A percentile compares a stretch with the other conserved stretches of the same genome.
Conservation (phyloP, 2,329 filamentous ascomycete species). For the Fusarium mangiferae region DNA sequence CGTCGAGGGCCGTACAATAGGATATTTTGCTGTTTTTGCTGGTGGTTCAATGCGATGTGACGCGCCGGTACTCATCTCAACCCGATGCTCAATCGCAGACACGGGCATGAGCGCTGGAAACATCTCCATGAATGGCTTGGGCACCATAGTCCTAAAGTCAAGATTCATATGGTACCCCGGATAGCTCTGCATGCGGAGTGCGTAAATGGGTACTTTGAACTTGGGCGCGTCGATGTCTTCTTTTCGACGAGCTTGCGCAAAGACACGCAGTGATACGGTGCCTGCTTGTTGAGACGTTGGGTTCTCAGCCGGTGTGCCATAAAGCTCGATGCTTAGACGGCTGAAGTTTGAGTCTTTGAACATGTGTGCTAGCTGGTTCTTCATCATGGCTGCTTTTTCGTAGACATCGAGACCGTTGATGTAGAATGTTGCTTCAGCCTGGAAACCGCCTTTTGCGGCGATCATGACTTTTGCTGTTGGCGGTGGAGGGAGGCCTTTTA, state of each 20-base stretch:
- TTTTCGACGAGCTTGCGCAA: slow-evolving; percentile 56
- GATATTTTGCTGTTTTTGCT: slow-evolving; percentile 34
- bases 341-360: slow-evolving; percentile 50
- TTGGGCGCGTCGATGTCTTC: slow-evolving; percentile 49
- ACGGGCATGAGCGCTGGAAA: slow-evolving; percentile 51
- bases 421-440: slow-evolving; percentile 58
- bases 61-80: slow-evolving; percentile 40
- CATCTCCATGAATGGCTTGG: slow-evolving; percentile 56
- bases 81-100: slow-evolving; percentile 43
- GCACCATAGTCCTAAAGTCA: slow-evolving; percentile 56
- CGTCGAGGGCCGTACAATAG: slow-evolving; percentile 38
- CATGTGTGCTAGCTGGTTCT: slow-evolving; percentile 50
- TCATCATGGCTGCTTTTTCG: slow-evolving; percentile 56
- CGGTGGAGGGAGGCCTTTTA: slow-evolving; percentile 46
- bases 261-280: slow-evolving; percentile 59
- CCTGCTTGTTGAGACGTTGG: slow-evolving; percentile 57
- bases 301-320: slow-evolving; percentile 53
- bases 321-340: slow-evolving; percentile 48
- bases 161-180: slow-evolving; percentile 57
- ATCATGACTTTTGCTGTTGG: slow-evolving; percentile 52
- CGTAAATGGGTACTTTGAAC: slow-evolving; percentile 53
- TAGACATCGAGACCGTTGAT: slow-evolving; percentile 55
- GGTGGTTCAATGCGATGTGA: slow-evolving; percentile 36
- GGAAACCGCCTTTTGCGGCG: slow-evolving; percentile 56
- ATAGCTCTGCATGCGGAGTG: slow-evolving; percentile 54